phyloP scores from a whole-genome alignment of 2,329 filamentous ascomycete species.

The Emmonsiellopsis sp. region DNA sequence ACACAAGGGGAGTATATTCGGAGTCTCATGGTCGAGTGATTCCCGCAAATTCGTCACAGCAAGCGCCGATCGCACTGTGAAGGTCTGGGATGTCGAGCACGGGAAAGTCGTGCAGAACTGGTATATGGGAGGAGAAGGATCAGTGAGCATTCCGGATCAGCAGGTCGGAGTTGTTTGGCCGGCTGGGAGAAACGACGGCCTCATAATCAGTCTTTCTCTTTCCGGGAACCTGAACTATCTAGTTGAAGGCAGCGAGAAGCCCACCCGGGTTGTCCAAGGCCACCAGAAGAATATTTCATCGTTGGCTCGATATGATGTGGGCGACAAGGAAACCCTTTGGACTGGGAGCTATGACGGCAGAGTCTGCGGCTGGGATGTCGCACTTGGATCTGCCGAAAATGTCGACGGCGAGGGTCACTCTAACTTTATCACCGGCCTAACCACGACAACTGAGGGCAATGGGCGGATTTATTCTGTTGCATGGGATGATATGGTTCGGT shows the following conservation, averaged over 20 bases:
- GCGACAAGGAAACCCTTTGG: slow-evolving; percentile 55
- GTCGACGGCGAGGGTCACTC: slow-evolving; percentile 75
- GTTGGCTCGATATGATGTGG: slow-evolving; percentile 47
- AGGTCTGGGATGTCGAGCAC: slow-evolving; percentile 81
- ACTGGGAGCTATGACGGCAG: slow-evolving; percentile 90
- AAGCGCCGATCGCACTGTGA: slow-evolving; percentile 88
- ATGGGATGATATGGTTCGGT: slow-evolving; percentile 88
- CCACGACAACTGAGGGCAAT: slow-evolving; percentile 41
- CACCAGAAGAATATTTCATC: slow-evolving; percentile 89
- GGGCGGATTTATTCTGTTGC: slow-evolving; percentile 71
- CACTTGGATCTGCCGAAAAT: slow-evolving; percentile 56
- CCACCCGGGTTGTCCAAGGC: slow-evolving; percentile 65
- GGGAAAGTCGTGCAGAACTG: slow-evolving; percentile 72
- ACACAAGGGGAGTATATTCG: slow-evolving; percentile 88
- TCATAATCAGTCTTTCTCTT: slow-evolving; percentile 84
- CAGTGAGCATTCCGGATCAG: slow-evolving; percentile 66
- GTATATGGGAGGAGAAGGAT: slow-evolving; percentile 68
- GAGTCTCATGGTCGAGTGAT: slow-evolving; percentile 80
- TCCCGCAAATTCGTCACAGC: slow-evolving; percentile 81
- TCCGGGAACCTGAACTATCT: slow-evolving; percentile 88
- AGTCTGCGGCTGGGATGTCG: slow-evolving; percentile 73
- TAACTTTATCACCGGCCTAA: slow-evolving; percentile 74
- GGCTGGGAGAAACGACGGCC: slow-evolving; percentile 66
- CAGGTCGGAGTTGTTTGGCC: slow-evolving; percentile 94
- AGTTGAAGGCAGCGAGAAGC: slow-evolving; percentile 58